Evolutionary conservation across 768 basidiomycete species (phyloP).

Genomic region (Pleurotus cornucopiae): DNA sequence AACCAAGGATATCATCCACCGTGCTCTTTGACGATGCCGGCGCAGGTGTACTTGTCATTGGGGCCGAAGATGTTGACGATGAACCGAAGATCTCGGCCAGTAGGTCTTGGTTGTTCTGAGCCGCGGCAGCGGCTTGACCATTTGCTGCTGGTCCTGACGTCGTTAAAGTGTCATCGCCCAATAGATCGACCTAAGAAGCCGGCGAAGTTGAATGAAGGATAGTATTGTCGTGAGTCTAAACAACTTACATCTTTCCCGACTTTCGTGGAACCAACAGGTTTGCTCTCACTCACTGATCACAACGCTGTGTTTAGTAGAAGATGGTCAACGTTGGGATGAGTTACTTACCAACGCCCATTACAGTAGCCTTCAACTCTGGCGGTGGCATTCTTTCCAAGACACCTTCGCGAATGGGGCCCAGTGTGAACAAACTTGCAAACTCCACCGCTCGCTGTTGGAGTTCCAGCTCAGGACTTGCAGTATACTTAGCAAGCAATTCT

Average conservation of each 20-base stretch:
- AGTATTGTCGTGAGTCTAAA: neutral
- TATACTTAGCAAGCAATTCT: constrained; percentile 74
- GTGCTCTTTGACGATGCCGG: constrained; percentile 51
- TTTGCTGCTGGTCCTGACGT: constrained; percentile 36
- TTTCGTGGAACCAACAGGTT: constrained; percentile 89
- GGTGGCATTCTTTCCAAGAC: constrained; percentile 99
- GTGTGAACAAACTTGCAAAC: constrained; percentile 79
- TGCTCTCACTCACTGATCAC: constrained; percentile 83
- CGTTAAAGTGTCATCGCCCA: constrained; percentile 69
- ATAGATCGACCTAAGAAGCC: constrained; percentile 57
- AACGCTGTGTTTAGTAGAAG: constrained; percentile 9
- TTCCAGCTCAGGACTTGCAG: constrained; percentile 88
- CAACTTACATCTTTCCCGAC: constrained; percentile 64
- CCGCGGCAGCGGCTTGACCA: constrained; percentile 31
- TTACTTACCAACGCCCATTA: constrained; percentile 81
- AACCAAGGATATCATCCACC: constrained; percentile 87
- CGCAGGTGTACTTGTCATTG: constrained; percentile 31
- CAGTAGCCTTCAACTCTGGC: constrained; percentile 95
- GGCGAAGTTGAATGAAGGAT: neutral
- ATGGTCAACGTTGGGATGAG: neutral
- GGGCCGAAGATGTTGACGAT: constrained; percentile 29
- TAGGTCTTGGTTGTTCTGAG: constrained; percentile 76
- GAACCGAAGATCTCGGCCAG: constrained; percentile 90
- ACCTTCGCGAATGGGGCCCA: constrained; percentile 74
- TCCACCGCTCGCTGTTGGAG: constrained; percentile 95